A percentile compares a stretch with the other conserved stretches of the same genome.
These are phyloP conservation scores for Clarireedia hainanense DNA, from an alignment of 2,329 filamentous ascomycete species.

Conservation along the genomic window DNA sequence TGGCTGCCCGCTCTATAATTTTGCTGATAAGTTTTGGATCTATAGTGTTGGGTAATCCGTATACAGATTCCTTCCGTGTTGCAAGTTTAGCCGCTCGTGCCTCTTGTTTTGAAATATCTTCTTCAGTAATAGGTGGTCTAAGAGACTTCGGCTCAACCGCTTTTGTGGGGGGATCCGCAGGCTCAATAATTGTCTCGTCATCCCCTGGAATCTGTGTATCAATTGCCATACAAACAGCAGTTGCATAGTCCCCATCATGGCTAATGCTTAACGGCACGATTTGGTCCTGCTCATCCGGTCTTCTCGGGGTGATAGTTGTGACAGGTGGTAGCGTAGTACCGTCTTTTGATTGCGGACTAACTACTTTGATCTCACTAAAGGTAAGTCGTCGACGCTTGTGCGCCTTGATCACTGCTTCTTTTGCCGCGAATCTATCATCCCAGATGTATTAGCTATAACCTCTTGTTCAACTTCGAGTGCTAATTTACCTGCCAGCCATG, in stretches of 20 bases:
- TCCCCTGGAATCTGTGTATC: neutral
- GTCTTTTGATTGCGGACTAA: neutral
- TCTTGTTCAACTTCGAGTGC: too few species aligned
- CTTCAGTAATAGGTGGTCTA: neutral
- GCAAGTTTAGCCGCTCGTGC: neutral
- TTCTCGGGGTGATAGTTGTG: conserved; percentile 19
- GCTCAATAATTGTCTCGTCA: neutral
- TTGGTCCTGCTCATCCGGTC: conserved; percentile 33
- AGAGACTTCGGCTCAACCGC: neutral
- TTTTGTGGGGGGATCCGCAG: neutral
- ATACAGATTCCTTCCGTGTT: neutral
- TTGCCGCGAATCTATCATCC: conserved; percentile 45
- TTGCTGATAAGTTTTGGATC: neutral
- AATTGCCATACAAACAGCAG: conserved; percentile 55
- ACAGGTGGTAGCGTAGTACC: conserved; percentile 15
- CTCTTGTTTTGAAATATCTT: neutral
- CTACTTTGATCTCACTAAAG: conserved; percentile 50
- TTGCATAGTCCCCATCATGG: conserved; percentile 79
- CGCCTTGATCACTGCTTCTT: conserved; percentile 70
- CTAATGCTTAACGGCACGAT: conserved; percentile 71
- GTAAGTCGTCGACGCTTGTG: conserved; percentile 50
- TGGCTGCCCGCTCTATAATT: neutral
- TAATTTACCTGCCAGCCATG: conserved; percentile 21
- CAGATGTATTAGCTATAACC: too few species aligned
- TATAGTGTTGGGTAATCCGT: neutral